phyloP scores from a whole-genome alignment of 495 filamentous ascomycete genomes.

The Aspergillus mulundensis region DNA sequence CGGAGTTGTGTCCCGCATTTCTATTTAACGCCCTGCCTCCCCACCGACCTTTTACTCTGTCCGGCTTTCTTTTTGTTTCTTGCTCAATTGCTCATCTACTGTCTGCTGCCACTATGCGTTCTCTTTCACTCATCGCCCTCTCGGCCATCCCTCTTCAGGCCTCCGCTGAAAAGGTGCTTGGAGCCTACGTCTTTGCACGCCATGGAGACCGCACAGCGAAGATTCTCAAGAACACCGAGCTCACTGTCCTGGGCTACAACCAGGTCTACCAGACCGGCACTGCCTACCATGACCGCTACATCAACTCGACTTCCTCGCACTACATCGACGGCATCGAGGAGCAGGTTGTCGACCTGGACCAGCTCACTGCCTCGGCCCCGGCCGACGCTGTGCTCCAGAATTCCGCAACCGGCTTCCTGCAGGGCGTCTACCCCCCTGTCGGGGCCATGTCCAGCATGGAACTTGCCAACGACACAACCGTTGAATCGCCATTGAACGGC shows the following conservation, averaged over 20 bases:
- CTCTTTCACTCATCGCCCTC: constrained; percentile 29
- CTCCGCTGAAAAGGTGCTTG: constrained; percentile 56
- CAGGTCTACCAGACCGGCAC: constrained; percentile 59
- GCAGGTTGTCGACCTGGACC: constrained; percentile 53
- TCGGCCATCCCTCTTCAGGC: constrained; percentile 28
- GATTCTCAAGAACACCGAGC: constrained; percentile 43
- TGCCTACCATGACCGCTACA: constrained; percentile 61
- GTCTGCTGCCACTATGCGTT: constrained; percentile 25
- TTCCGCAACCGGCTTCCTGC: constrained; percentile 54
- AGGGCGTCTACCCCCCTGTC: constrained; percentile 60
- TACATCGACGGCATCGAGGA: constrained; percentile 55
- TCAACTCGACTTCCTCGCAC: constrained; percentile 42
- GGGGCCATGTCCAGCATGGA: constrained; percentile 35
- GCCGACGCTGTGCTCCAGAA: constrained; percentile 60
- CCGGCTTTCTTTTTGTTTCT: background rate
- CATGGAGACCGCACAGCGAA: constrained; percentile 64
- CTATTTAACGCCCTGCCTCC: constrained; percentile 1
- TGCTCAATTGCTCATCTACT: background rate
- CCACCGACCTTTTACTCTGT: background rate
- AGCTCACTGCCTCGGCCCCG: constrained; percentile 55
- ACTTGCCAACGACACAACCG: constrained; percentile 49
- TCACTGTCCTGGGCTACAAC: constrained; percentile 58
- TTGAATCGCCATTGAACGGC: constrained; percentile 53
- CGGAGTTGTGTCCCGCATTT: background rate
- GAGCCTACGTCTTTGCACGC: constrained; percentile 60